phyloP scores from a whole-genome alignment of 148 eudicot species.

The Nepenthes gracilis region DNA sequence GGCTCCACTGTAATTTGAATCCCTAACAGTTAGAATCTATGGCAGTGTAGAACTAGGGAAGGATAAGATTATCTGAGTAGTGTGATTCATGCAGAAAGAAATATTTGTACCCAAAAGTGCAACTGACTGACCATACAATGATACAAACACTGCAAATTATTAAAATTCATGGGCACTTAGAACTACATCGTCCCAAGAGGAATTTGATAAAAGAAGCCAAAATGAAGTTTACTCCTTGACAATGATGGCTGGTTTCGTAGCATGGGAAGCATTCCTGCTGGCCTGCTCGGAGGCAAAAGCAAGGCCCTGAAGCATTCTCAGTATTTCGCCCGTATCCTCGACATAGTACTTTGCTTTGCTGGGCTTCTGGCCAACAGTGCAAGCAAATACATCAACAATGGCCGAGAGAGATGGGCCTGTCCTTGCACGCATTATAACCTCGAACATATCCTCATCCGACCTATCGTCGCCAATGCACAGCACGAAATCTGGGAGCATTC shows the following conservation, averaged over 20 bases:
- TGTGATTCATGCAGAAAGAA: too few species aligned
- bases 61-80: too few species aligned
- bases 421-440: constrained; percentile 51
- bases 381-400: constrained; percentile 61
- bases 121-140: too few species aligned
- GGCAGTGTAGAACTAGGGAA: too few species aligned
- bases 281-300: constrained; percentile 45
- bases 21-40: too few species aligned
- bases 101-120: too few species aligned
- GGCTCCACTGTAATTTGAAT: too few species aligned
- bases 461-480: constrained; percentile 75
- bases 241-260: constrained; percentile 13
- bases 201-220: not conserved
- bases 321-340: constrained; percentile 51
- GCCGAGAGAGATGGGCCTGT: constrained; percentile 48
- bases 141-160: too few species aligned
- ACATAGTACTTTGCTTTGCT: constrained; percentile 75
- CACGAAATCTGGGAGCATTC: constrained; percentile 71
- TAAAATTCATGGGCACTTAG: too few species aligned
- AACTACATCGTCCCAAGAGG: too few species aligned
- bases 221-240: constrained; percentile 6
- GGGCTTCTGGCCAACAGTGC: constrained; percentile 78
- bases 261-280: constrained; percentile 8
- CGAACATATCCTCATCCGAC: constrained; percentile 87
- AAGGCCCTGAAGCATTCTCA: constrained; percentile 58